Conservation (phyloP, 306 rosid genomes). For the Cicer cuneatum region DNA sequence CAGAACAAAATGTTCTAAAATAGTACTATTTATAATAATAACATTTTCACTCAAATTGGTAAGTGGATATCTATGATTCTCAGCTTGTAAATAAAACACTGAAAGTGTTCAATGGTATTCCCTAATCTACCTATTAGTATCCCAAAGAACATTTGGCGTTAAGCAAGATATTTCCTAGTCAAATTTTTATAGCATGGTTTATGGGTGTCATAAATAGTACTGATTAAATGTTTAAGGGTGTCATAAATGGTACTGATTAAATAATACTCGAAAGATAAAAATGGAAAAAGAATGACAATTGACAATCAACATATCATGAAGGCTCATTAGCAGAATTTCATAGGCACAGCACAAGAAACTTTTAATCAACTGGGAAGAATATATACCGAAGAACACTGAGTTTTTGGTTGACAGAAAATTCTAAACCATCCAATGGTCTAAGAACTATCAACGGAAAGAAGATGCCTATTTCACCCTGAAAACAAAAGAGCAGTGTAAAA, state of each 20-base stretch:
- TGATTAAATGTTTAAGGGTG: neutral
- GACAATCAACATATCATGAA: conserved; percentile 30
- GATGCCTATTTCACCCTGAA: conserved; percentile 98
- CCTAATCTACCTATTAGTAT: neutral
- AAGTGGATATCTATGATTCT: conserved; percentile 15
- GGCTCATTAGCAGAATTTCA: conserved; percentile 12
- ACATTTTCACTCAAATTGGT: neutral
- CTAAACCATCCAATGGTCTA: conserved; percentile 86
- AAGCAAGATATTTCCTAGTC: neutral
- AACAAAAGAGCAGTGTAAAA: conserved; percentile 43
- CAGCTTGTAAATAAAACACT: neutral
- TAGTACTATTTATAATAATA: neutral
- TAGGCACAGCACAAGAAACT: conserved; percentile 26
- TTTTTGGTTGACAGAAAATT: conserved; percentile 82
- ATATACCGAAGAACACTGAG: conserved; percentile 89
- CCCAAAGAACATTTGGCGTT: conserved; percentile 13
- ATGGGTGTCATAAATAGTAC: conserved; percentile 13
- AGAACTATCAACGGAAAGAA: conserved; percentile 96
- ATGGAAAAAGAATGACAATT: conserved; percentile 42
- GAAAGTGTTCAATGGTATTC: conserved; percentile 5
- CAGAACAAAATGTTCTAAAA: neutral
- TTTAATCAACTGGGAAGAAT: conserved; percentile 45
- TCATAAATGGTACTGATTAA: conserved; percentile 3
- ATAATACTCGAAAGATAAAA: conserved; percentile 27
- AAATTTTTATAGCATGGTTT: conserved; percentile 9